Conservation (phyloP, 768 basidiomycete genomes). For the Dacryopinax spathularia region DNA sequence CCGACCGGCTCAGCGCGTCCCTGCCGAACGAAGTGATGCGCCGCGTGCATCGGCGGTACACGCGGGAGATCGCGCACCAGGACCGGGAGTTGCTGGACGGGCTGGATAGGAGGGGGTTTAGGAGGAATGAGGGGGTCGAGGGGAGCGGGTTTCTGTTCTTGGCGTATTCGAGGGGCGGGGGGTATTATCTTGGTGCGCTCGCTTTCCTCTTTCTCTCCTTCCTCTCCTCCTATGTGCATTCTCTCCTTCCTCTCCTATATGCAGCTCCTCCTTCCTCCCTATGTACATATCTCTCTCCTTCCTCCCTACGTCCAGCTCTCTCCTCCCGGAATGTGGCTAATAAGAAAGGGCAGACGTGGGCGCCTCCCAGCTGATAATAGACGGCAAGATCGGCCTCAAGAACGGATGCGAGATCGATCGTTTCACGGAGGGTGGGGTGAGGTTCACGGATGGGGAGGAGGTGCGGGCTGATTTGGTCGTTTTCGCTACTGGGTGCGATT, state of each 20-base stretch:
- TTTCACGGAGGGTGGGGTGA: constrained; percentile 32
- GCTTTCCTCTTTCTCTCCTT: neutral
- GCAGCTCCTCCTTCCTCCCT: no score
- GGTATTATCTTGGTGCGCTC: constrained; percentile 49
- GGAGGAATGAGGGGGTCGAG: constrained; percentile 35
- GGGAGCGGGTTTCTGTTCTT: constrained; percentile 38
- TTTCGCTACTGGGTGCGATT: constrained; percentile 42
- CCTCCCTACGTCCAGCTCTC: no score
- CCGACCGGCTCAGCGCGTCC: constrained; percentile 37
- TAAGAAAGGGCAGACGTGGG: constrained; percentile 41
- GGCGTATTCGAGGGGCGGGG: constrained; percentile 38
- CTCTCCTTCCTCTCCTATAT: neutral
- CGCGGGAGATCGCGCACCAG: constrained; percentile 34
- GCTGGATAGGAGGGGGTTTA: constrained; percentile 45
- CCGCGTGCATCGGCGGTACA: constrained; percentile 26
- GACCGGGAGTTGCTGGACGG: constrained; percentile 47
- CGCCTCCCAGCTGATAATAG: constrained; percentile 44
- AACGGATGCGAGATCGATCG: constrained; percentile 38
- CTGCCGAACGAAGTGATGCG: constrained; percentile 30
- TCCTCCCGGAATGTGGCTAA: no score
- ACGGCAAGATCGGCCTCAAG: constrained; percentile 59
- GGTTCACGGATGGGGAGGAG: constrained; percentile 36
- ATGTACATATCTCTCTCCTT: no score
- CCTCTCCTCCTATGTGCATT: no score
- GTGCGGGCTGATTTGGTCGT: constrained; percentile 42